Conservation (phyloP, 2,329 filamentous ascomycete genomes). For the Zymoseptoria crescenta region DNA sequence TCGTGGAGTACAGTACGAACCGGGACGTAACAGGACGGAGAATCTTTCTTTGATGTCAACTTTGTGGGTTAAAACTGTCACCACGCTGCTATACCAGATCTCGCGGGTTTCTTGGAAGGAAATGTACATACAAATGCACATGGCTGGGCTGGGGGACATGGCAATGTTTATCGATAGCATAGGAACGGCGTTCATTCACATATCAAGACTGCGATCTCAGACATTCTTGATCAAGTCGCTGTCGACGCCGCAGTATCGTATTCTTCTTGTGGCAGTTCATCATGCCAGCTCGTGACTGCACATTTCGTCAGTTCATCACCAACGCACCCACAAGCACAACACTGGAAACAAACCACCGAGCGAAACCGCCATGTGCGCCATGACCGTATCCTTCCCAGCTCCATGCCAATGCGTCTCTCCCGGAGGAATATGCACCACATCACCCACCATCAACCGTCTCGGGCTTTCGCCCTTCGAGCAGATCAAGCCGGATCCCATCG, state of each 20-base stretch:
- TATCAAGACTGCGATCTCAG: neutral
- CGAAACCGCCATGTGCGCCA: neutral
- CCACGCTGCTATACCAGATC: neutral
- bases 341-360: neutral
- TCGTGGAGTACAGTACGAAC: neutral
- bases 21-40: neutral
- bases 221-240: slow-evolving; percentile 4
- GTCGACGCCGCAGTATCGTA: slow-evolving; percentile 27
- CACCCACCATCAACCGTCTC: neutral
- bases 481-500: slow-evolving; percentile 30
- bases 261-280: slow-evolving; percentile 32
- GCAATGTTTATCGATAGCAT: neutral
- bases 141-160: too few relatives aligned
- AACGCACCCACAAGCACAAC: too few relatives aligned
- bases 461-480: slow-evolving; percentile 1
- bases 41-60: neutral
- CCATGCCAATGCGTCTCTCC: slow-evolving; percentile 6
- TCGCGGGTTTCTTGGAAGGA: neutral
- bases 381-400: neutral
- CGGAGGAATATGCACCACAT: slow-evolving; percentile 1
- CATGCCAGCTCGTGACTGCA: slow-evolving; percentile 31
- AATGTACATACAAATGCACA: neutral
- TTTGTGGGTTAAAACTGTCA: neutral
- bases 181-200: neutral
- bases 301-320: too few relatives aligned